Base-by-base conservation (phyloP, 257 asterid genomes). In the Capsicum rhomboideum region DNA sequence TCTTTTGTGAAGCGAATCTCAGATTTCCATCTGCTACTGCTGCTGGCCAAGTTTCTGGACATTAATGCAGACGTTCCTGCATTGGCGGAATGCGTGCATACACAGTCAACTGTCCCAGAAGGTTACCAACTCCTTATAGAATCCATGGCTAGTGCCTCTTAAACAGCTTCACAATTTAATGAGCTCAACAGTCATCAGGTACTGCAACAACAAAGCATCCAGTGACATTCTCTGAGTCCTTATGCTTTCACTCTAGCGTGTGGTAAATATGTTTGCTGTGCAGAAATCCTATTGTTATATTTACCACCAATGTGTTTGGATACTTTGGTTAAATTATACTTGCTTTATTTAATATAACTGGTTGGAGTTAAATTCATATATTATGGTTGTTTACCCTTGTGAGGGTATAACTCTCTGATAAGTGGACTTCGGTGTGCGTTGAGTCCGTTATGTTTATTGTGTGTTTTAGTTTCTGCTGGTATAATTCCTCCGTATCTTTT, bases 121-220 rank as follows among this genome's bases (percentile, higher is more conserved):
- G 99, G 99, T 21, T 95, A 95, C 88, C 97, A 97, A 89, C 92
- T 97, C 28, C 83, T 97, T 17, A 93, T 97, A 66, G 97, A 95
- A 88, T 95, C 98, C 20, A 79, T 97, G 92, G 98, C 99, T 67
- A 83, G 68, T 71, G 83, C 94, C 11, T 85, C 91, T 82, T 92
- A 18, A 55, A 37, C 53, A 69, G 74, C 16, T 52, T 46, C 0
- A 0, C 63, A 17, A 21, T 14, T 14, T 75, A 50, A 75, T 16
- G n/a, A 49, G 8, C 50, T 26, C 42, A 46, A 46, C 59, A 46
- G 21, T 74, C 59, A 28, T 77, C 23, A 49, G 58, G 26, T 75
- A 50, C 37, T 23, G 59, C 58, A 23, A 46, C 59, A 74, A 74
- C 40, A 23, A 14, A 74, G 11, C 23, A 12, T 72, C 80, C 61